phyloP scores from a whole-genome alignment of 148 eudicot species.

The Nepenthes mirabilis region DNA sequence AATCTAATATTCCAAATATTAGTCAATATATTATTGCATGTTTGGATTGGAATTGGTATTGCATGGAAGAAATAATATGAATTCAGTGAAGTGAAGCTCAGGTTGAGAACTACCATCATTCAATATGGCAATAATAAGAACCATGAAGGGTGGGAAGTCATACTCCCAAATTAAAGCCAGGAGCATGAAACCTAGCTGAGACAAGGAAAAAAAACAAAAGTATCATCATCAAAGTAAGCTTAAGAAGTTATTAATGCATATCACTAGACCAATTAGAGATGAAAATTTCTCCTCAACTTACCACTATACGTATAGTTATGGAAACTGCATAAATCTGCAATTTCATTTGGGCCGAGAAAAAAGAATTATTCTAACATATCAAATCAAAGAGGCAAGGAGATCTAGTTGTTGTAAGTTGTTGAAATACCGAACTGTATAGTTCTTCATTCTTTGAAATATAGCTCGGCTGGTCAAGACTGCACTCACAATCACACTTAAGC shows the following conservation, averaged over 20 bases:
- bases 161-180: constrained; percentile 57
- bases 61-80: too few relatives aligned
- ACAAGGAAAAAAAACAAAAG: constrained; percentile 1
- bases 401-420: neutral
- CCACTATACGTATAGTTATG: constrained; percentile 67
- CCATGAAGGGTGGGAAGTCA: constrained; percentile 73
- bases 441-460: constrained; percentile 64
- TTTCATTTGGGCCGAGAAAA: constrained; percentile 1
- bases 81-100: too few relatives aligned
- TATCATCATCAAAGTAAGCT: neutral
- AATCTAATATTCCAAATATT: too few relatives aligned
- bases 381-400: neutral
- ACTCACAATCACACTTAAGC: constrained; percentile 50
- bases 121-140: constrained; percentile 48
- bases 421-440: constrained; percentile 35
- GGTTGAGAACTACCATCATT: constrained; percentile 37
- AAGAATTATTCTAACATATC: neutral
- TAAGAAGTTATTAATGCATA: neutral
- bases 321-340: constrained; percentile 65
- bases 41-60: too few relatives aligned
- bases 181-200: constrained; percentile 60
- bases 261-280: neutral
- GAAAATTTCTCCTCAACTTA: constrained; percentile 8
- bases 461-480: constrained; percentile 67
- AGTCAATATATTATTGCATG: too few relatives aligned